These are phyloP conservation scores for Brassica balearica DNA, from an alignment of 441 rosid genomes.

Conservation along the genomic window DNA sequence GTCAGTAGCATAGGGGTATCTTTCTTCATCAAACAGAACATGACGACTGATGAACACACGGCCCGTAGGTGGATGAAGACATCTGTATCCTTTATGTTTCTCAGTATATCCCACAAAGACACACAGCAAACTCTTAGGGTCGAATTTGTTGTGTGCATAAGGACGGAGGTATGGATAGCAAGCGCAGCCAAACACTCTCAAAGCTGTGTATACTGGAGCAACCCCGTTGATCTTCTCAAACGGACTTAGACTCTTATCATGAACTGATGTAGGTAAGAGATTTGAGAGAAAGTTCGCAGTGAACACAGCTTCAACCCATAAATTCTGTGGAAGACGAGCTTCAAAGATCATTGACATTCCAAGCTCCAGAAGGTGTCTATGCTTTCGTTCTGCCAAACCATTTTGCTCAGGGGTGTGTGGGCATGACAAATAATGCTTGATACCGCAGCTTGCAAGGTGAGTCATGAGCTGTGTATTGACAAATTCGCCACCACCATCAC, in stretches of 20 bases:
- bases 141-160: not conserved
- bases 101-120: not conserved
- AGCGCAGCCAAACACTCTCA: not conserved
- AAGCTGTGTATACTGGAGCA: not conserved
- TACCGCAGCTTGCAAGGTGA: not conserved
- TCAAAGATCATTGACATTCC: not conserved
- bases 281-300: not conserved
- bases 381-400: not conserved
- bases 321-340: not conserved
- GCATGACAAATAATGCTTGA: not conserved
- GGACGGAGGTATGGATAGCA: not conserved
- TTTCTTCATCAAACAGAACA: not conserved
- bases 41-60: not conserved
- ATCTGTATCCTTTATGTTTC: not conserved
- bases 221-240: not conserved
- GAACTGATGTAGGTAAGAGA: not conserved
- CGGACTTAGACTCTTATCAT: not conserved
- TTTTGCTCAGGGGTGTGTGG: not conserved
- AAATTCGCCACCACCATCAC: not conserved
- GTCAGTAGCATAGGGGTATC: too few species aligned
- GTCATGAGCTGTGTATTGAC: not conserved
- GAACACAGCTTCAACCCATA: not conserved
- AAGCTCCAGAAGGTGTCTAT: not conserved
- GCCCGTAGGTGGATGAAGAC: not conserved
- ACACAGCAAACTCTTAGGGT: not conserved